Conservation (phyloP, 495 filamentous ascomycete genomes). For the Penicillium daleae region DNA sequence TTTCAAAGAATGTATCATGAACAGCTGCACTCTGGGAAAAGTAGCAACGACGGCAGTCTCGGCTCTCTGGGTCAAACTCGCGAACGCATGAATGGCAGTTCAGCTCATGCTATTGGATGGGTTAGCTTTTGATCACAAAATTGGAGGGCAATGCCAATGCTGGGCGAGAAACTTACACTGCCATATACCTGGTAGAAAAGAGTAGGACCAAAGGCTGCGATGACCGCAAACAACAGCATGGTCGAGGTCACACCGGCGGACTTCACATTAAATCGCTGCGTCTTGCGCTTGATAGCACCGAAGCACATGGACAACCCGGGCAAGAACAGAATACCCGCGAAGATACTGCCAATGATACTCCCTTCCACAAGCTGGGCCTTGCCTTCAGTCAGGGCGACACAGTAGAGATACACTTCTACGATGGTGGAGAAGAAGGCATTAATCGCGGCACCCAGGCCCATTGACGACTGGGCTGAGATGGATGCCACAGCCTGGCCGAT, state of each 20-base stretch:
- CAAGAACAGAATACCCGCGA: constrained; percentile 93
- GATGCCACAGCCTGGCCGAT: constrained; percentile 99
- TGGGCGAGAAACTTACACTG: constrained; percentile 61
- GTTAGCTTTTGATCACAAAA: constrained; percentile 27
- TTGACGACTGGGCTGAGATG: constrained; percentile 98
- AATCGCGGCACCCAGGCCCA: constrained; percentile 97
- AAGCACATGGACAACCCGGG: constrained; percentile 99
- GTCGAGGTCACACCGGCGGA: constrained; percentile 97
- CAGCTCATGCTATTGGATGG: constrained; percentile 73
- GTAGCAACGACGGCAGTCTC: constrained; percentile 90
- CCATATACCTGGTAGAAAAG: constrained; percentile 99
- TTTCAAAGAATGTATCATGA: constrained; percentile 81
- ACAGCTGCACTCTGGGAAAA: constrained; percentile 89
- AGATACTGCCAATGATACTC: constrained; percentile 95
- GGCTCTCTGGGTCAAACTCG: constrained; percentile 44
- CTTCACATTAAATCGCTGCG: constrained; percentile 96
- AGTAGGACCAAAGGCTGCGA: constrained; percentile 96
- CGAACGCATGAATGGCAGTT: constrained; percentile 79
- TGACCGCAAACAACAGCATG: constrained; percentile 95
- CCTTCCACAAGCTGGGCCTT: constrained; percentile 94
- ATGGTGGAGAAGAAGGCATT: constrained; percentile 99
- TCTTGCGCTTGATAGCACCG: constrained; percentile 96
- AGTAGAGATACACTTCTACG: constrained; percentile 98
- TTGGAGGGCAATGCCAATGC: not conserved
- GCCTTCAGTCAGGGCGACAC: constrained; percentile 88